Base-by-base conservation (phyloP, 768 basidiomycete species). In the Coprinellus aureogranulatus region DNA sequence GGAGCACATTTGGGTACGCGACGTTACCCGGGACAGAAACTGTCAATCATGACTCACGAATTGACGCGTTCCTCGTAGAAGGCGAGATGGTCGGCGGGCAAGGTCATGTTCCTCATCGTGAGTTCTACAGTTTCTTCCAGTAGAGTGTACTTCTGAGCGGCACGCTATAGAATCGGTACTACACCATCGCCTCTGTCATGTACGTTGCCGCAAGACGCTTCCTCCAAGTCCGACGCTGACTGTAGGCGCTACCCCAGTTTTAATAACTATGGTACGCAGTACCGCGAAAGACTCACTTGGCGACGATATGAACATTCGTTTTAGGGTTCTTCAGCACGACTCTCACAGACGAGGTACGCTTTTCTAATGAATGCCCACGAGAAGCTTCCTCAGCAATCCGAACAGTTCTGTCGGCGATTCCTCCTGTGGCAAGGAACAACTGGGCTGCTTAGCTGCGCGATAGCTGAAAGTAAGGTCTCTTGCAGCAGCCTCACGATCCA, bases 391-490 rank as follows among this genome's bases (percentile, higher is more conserved):
- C n/a, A n/a, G n/a, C n/a, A n/a, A n/a, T n/a, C n/a, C n/a, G n/a
- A 4, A 3, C 39, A 57, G 56, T 53, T 54, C 47, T 61, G 82
- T 62, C 62, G 69, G 10, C 61, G 53, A 18, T 84, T 80, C 70
- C 82, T 81, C 59, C 71, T 67, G 60, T 85, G 85, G 83, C 83
- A 85, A 75, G 83, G 83, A 20, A 82, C 80, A 75, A 83, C 83
- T 1, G 84, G 84, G 10, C 63, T 85, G 31, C 65, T 82, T 40
- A 72, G 77, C 39, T 81, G 77, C 66, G 75, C 82, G 65, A 71
- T 84, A 40, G 79, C 83, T 25, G 81, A 86, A 75, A 68, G 84
- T 85, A 44, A 28, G 76, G 62, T 20, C 31, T 16, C 27, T 18
- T 25, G 31, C 18, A 22, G 6, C 5, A 30, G 26, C 23, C 45